phyloP scores from a whole-genome alignment of 1,139 yeast species.

The Lodderomyces elongisporus region DNA sequence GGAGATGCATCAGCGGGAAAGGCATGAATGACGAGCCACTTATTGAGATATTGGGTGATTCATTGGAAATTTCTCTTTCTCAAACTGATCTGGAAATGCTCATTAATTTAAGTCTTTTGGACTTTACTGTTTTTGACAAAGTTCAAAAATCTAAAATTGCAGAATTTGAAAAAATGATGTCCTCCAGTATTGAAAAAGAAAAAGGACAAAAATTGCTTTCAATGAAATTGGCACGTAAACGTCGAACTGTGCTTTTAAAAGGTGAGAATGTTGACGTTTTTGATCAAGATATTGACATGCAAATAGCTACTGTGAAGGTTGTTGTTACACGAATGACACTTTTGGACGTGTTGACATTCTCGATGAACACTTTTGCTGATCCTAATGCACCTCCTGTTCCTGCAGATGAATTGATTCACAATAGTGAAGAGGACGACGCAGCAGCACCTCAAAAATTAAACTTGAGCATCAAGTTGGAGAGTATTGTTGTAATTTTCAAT shows the following conservation, averaged over 20 bases:
- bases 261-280: conserved; percentile 59
- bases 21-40: conserved; percentile 63
- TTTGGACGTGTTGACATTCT: conserved; percentile 72
- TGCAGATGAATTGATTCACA: conserved; percentile 64
- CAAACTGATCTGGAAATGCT: conserved; percentile 60
- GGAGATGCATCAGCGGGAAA: conserved; percentile 60
- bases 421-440: conserved; percentile 48
- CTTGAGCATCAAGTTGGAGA: conserved; percentile 63
- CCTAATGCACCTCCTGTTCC: conserved; percentile 67
- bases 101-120: conserved; percentile 59
- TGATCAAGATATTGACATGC: conserved; percentile 73
- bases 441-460: conserved; percentile 70
- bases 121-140: conserved; percentile 68
- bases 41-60: conserved; percentile 68
- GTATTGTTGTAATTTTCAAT: conserved; percentile 70
- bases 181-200: conserved; percentile 49
- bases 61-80: conserved; percentile 54
- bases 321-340: conserved; percentile 75
- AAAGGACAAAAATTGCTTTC: conserved; percentile 49
- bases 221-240: conserved; percentile 54
- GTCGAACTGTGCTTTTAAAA: conserved; percentile 57
- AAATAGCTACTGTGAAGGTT: conserved; percentile 74
- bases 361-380: conserved; percentile 82
- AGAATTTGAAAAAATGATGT: conserved; percentile 64
- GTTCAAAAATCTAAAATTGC: conserved; percentile 59